These are phyloP conservation scores for Raffaelea deltoideospora DNA, from an alignment of 2,329 filamentous ascomycete genomes.

Conservation along the genomic window DNA sequence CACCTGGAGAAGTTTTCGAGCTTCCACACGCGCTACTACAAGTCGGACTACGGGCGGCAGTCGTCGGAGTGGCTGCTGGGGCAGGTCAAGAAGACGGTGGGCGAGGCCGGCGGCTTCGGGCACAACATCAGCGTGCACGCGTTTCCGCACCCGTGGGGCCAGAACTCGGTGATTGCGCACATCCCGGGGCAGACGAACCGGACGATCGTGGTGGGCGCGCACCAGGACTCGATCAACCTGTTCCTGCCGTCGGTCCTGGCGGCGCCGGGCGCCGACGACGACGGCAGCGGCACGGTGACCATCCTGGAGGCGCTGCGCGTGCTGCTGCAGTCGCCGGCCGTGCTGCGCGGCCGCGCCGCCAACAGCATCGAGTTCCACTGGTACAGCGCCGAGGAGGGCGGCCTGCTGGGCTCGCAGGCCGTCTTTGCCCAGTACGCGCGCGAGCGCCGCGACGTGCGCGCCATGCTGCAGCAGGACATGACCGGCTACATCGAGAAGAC, in stretches of 20 bases:
- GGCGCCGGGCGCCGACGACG: constrained; percentile 89
- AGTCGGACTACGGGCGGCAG: constrained; percentile 58
- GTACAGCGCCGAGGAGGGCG: constrained; percentile 85
- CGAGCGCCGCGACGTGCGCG: constrained; percentile 61
- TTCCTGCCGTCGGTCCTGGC: constrained; percentile 72
- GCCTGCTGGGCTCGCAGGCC: constrained; percentile 74
- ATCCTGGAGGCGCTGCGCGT: constrained; percentile 83
- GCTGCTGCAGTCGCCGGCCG: constrained; percentile 55
- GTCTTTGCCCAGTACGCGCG: constrained; percentile 75
- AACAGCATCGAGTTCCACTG: constrained; percentile 96
- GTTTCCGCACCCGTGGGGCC: constrained; percentile 75
- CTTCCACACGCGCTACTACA: constrained; percentile 74
- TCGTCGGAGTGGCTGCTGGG: constrained; percentile 77
- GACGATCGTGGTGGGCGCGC: constrained; percentile 78
- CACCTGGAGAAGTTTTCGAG: constrained; percentile 66
- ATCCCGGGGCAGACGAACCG: constrained; percentile 75
- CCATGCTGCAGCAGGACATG: constrained; percentile 99
- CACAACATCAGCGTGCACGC: constrained; percentile 52
- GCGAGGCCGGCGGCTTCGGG: constrained; percentile 52
- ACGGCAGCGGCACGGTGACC: constrained; percentile 83
- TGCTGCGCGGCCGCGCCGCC: constrained; percentile 53
- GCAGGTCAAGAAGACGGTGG: constrained; percentile 58
- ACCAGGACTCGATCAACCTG: constrained; percentile 91
- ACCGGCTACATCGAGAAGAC: constrained; percentile 78
- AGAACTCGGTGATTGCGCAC: constrained; percentile 80